Evolutionary conservation across 768 basidiomycete species (phyloP), one percentile per base, ranked within the genome.

Genomic region (Suillus subluteus): DNA sequence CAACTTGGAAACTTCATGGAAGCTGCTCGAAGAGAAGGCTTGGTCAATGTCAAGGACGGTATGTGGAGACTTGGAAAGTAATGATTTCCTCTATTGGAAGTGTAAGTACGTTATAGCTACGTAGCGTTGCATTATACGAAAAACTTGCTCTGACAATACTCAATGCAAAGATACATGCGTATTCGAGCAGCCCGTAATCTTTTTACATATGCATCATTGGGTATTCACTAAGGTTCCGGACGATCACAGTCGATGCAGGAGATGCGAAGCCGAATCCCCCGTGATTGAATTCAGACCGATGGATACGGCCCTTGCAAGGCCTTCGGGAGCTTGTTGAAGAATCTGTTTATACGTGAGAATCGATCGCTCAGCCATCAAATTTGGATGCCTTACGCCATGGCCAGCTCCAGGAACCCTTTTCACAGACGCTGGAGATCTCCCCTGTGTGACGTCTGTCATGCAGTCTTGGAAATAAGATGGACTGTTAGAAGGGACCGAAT

Each of bases 1-100:
- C 93, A 98, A 74, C 84, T 98, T 5, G 86, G 80, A 3, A 80
- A 74, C 46, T 94, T 97, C 71, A 86, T 98, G 87, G 91, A 95
- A 71, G 89, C 90, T 32, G 90, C 94, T 46, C 84, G 87, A 68
- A 81, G 88, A 65, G 93, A 96, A 73, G 93, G 91, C 0, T 78
- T 93, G 21, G 89, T 97, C 32, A 82, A 83, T 0, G 85, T 85
- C 48, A 85, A 84, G 64, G 90, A 91, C 66, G 91, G 91, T 1
- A 78, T 88, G 73, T 94, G 91, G 92, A 89, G 78, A 72, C 72
- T 90, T 58, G 74, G 76, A 5, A 68, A 66, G 40, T 69, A 61
- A 64, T 18, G 18, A 35, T 44, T 26, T 52, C 7, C 9, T 30
- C 46, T 8, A 48, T 32, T 11, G 16, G 23, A 16, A 43, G 38